Percentiles rank a stretch among this genome's conserved stretches.
Evolutionary conservation across 148 eudicot genomes (phyloP).

Genomic region (Vaccinium myrtillus): DNA sequence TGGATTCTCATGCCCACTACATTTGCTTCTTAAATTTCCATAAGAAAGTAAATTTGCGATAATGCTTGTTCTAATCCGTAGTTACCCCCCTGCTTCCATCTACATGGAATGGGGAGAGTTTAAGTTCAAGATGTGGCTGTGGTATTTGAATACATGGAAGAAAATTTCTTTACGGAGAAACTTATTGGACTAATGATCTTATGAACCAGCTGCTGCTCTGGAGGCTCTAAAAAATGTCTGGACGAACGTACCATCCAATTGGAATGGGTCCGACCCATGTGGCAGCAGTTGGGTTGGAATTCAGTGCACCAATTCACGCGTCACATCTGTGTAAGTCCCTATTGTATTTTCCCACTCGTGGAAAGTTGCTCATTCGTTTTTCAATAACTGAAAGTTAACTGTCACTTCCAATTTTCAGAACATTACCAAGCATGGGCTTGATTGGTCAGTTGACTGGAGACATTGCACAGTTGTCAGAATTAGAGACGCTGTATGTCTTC

Average conservation of each 20-base stretch:
- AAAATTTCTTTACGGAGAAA: not conserved
- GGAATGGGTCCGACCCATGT: slow-evolving; percentile 68
- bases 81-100: not conserved
- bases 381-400: not conserved
- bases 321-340: slow-evolving; percentile 50
- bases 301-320: slow-evolving; percentile 46
- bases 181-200: not conserved
- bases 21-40: not conserved
- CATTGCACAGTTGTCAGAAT: slow-evolving; percentile 46
- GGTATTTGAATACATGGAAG: not conserved
- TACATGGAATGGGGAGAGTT: not conserved
- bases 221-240: slow-evolving; percentile 35
- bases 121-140: not conserved
- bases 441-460: slow-evolving; percentile 64
- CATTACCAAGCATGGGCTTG: slow-evolving; percentile 54
- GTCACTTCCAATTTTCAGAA: slow-evolving; percentile 35
- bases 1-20: not conserved
- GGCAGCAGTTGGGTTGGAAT: slow-evolving; percentile 65
- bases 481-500: slow-evolving; percentile 58
- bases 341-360: not conserved
- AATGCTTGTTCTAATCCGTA: not conserved
- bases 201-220: slow-evolving; percentile 43
- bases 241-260: slow-evolving; percentile 60
- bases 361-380: not conserved
- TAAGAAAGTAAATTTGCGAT: not conserved